Evolutionary conservation across 805 yeast species (phyloP).

Genomic region (Zygoascus tannicola): DNA sequence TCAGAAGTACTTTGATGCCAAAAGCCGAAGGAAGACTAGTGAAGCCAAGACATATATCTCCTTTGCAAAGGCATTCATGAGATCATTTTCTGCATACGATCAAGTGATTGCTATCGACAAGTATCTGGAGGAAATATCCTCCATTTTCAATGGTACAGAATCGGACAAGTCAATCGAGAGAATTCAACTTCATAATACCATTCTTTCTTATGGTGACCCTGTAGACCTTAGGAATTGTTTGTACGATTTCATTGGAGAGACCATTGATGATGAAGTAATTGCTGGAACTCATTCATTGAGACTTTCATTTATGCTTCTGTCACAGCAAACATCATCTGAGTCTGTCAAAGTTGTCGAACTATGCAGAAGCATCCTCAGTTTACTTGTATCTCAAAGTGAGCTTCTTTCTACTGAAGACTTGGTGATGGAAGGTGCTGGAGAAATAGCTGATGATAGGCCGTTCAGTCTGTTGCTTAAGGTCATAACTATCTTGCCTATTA

Average conservation of each 20-base stretch:
- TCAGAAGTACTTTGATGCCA: constrained; percentile 56
- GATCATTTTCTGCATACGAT: constrained; percentile 56
- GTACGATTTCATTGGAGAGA: constrained; percentile 47
- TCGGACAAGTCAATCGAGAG: background rate
- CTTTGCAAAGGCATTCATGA: constrained; percentile 61
- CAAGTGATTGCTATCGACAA: constrained; percentile 31
- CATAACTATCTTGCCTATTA: constrained; percentile 65
- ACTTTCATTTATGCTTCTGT: constrained; percentile 20
- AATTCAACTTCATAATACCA: constrained; percentile 5
- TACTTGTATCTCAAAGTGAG: background rate
- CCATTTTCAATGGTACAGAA: background rate
- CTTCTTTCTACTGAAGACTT: background rate
- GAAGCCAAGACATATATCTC: constrained; percentile 65
- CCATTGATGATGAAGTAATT: constrained; percentile 33
- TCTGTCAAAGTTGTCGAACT: background rate
- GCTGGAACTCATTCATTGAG: constrained; percentile 41
- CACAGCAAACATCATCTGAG: background rate
- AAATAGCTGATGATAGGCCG: constrained; percentile 26
- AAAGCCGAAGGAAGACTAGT: constrained; percentile 45
- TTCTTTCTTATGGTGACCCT: background rate
- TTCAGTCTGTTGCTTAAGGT: constrained; percentile 52
- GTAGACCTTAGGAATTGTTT: constrained; percentile 44
- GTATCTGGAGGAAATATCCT: constrained; percentile 17
- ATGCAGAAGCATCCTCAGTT: background rate
- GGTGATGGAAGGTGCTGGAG: background rate